A percentile compares a stretch with the other conserved stretches of the same genome.
Conservation (phyloP, 2,329 filamentous ascomycete genomes). For the Emergomyces orientalis region DNA sequence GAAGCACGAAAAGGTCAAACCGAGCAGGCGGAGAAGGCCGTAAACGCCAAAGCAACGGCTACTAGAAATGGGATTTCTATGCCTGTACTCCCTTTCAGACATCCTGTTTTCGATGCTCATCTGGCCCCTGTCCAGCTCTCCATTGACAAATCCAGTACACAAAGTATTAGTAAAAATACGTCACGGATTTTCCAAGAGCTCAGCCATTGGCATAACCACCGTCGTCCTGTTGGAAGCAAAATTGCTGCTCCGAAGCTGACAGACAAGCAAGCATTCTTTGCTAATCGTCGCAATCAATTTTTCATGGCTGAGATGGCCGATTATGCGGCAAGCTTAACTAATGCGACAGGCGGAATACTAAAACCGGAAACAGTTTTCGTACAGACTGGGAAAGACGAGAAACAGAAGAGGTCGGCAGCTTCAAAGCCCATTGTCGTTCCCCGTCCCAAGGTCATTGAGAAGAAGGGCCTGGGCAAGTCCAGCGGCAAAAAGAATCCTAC, state of each 20-base stretch:
- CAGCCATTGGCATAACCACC: constrained; percentile 29
- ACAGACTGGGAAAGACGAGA: constrained; percentile 14
- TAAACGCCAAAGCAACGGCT: background rate
- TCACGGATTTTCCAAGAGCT: constrained; percentile 24
- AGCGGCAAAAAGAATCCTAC: constrained; percentile 7
- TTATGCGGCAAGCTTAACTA: constrained; percentile 63
- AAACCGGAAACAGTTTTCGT: constrained; percentile 56
- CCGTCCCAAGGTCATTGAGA: constrained; percentile 15
- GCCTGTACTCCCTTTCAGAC: constrained; percentile 20
- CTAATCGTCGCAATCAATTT: constrained; percentile 48
- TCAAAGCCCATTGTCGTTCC: constrained; percentile 14
- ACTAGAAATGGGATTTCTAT: background rate
- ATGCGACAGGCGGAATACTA: constrained; percentile 52
- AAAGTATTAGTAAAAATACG: constrained; percentile 9
- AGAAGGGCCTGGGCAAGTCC: background rate
- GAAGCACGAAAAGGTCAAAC: background rate
- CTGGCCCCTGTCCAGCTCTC: constrained; percentile 20
- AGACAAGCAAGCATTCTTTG: constrained; percentile 30
- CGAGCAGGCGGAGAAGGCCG: too few relatives aligned
- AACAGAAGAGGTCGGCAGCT: background rate
- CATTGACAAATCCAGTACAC: constrained; percentile 11
- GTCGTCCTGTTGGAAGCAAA: constrained; percentile 19
- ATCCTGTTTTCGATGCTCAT: constrained; percentile 23
- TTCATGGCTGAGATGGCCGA: constrained; percentile 58
- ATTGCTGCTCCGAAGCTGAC: constrained; percentile 6